Evolutionary conservation across 768 basidiomycete species (phyloP), one percentile per base, ranked within the genome.

Genomic region (Boletus edulis): DNA sequence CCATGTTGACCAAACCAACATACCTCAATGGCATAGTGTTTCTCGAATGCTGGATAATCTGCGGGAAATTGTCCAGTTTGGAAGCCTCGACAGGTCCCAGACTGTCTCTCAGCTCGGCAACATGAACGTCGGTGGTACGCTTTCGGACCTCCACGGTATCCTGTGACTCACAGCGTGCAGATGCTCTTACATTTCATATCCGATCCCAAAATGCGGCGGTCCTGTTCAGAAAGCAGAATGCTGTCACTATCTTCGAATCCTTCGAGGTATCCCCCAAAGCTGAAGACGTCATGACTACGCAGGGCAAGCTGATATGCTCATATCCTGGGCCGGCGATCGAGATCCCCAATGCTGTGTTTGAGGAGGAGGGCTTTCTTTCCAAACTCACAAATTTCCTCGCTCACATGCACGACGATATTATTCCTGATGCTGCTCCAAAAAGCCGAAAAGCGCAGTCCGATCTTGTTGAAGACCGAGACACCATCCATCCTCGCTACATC

Each of bases 191-290:
- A 18, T 67, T 78, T 40, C 70, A 70, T 5, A 69, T 83, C 32
- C 67, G 66, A 22, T 71, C 73, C 0, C 82, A 83, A 52, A 83
- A 83, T 46, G 80, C 77, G 4, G 78, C 72, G 11, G 51, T 83
- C 4, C 62, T 82, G 12, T 57, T 79, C 18, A 72, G 77, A 37
- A 67, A 64, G 46, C 51, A 51, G 15, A 45, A 55, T n/a, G 38
- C 57, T 7, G 51, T 60, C 13, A 72, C 74, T 13, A 52, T 70
- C 22, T 74, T 78, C 51, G 81, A 82, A 56, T 63, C 66, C 8
- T 84, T 83, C 52, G 77, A 82, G 58, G 68, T 75, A 14, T 76
- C 77, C 3, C 72, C 78, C 1, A 59, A 62, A 24, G 59, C 70
- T 3, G 61, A 59, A 12, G 56, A 55, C 7, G 71, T 83, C 20